Conservation (phyloP, 1,139 yeast species). For the Magnusiomyces suaveolens region DNA sequence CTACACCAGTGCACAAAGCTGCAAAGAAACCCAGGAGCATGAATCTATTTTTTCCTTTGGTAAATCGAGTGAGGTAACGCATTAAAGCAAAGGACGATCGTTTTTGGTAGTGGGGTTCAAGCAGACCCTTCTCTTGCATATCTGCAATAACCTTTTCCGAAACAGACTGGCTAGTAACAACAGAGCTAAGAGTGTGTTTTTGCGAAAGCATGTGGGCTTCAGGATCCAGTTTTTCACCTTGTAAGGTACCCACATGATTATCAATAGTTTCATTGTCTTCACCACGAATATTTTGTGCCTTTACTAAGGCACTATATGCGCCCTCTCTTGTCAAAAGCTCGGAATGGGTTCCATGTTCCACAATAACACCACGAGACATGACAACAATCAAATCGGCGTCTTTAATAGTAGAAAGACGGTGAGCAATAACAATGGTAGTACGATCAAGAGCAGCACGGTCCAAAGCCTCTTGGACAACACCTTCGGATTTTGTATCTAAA, state of each 20-base stretch:
- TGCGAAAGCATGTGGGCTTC: background rate
- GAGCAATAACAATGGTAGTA: constrained; percentile 74
- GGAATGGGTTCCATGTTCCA: constrained; percentile 37
- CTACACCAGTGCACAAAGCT: constrained; percentile 32
- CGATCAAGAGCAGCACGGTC: constrained; percentile 53
- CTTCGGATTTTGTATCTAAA: constrained; percentile 60
- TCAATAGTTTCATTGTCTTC: background rate
- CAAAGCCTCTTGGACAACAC: constrained; percentile 41
- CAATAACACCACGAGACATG: constrained; percentile 35
- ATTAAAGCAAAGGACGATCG: background rate
- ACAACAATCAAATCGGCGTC: constrained; percentile 40
- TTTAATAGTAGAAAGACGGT: constrained; percentile 64
- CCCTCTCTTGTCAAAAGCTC: constrained; percentile 32
- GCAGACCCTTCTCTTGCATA: background rate
- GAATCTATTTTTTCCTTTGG: constrained; percentile 3
- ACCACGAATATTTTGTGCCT: constrained; percentile 28
- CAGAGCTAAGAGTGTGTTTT: background rate
- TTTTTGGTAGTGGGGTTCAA: background rate
- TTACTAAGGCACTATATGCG: constrained; percentile 31
- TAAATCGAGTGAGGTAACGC: background rate
- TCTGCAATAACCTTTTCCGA: constrained; percentile 7
- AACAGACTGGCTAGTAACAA: background rate
- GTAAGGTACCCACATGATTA: constrained; percentile 1
- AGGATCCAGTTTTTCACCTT: background rate
- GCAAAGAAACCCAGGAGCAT: constrained; percentile 28